Percentiles rank a stretch among this genome's conserved stretches.
Evolutionary conservation across 1,284 basidiomycete genomes (phyloP).

Genomic region (Ceratobasidium papillatum): DNA sequence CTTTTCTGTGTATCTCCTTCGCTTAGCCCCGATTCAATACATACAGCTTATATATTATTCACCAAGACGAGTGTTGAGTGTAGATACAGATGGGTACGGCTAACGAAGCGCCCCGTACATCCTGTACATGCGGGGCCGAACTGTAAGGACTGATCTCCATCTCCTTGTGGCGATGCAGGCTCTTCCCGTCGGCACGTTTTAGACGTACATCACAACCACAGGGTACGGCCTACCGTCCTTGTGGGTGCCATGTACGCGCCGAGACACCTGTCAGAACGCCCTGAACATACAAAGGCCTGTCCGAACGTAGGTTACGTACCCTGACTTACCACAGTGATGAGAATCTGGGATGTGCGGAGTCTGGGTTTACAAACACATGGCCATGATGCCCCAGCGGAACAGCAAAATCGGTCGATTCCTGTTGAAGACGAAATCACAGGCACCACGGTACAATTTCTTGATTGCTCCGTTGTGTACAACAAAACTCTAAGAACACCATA

Average conservation of each 20-base stretch:
- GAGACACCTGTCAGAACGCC: not conserved
- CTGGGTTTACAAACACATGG: not conserved
- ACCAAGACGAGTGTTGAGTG: not conserved
- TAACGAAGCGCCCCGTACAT: not conserved
- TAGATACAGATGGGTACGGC: not conserved
- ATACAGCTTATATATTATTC: not conserved
- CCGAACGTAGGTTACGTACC: not conserved
- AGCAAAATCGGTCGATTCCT: too few relatives aligned
- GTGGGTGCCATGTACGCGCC: not conserved
- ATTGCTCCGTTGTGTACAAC: too few relatives aligned
- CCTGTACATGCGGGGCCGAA: not conserved
- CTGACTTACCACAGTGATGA: constrained; percentile 9
- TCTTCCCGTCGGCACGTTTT: too few relatives aligned
- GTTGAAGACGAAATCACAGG: too few relatives aligned
- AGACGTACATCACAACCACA: not conserved
- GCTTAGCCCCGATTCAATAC: not conserved
- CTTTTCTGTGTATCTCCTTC: not conserved
- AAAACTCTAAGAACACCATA: not conserved
- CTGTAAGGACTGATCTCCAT: not conserved
- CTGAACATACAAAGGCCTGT: not conserved
- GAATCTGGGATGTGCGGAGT: not conserved
- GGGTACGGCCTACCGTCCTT: not conserved
- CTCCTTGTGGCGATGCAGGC: too few relatives aligned
- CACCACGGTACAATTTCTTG: too few relatives aligned
- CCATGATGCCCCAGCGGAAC: too few relatives aligned